Evolutionary conservation across 1,284 basidiomycete species (phyloP).

Genomic region (Fomitopsis palustris): DNA sequence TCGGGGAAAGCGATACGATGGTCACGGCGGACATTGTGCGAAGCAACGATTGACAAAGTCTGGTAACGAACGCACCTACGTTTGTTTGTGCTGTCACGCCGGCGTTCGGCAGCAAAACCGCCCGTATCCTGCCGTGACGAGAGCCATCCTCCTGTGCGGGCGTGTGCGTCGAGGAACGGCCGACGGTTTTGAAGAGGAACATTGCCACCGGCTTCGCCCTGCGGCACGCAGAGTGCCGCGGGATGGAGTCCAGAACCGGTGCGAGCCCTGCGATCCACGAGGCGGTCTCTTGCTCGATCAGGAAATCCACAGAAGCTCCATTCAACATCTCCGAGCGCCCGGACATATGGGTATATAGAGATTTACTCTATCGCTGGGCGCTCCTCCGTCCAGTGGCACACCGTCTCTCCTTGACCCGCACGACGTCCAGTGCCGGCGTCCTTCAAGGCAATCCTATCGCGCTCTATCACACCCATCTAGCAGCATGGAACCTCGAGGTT

Average conservation of each 20-base stretch:
- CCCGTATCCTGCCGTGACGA: neutral
- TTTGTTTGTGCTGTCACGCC: neutral
- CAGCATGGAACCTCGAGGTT: neutral
- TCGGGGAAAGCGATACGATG: neutral
- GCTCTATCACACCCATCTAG: neutral
- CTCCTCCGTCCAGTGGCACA: neutral
- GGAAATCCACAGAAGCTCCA: neutral
- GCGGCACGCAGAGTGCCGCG: neutral
- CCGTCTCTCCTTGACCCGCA: neutral
- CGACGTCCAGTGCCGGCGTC: neutral
- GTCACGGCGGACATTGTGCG: neutral
- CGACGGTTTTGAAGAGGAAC: neutral
- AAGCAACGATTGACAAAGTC: neutral
- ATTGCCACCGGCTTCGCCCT: neutral
- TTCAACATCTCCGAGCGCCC: slow-evolving; percentile 1
- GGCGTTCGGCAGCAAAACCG: neutral
- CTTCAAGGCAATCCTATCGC: neutral
- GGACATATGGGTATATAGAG: neutral
- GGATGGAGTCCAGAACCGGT: neutral
- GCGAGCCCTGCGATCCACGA: neutral
- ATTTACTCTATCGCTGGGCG: slow-evolving; percentile 1
- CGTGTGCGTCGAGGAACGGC: too few relatives aligned
- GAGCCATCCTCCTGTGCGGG: too few relatives aligned
- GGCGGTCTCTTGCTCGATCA: neutral
- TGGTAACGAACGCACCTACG: too few relatives aligned